Percentiles rank a stretch among this genome's conserved stretches.
These are phyloP conservation scores for Tilletia indica DNA, from an alignment of 1,284 basidiomycete species.

Conservation along the genomic window DNA sequence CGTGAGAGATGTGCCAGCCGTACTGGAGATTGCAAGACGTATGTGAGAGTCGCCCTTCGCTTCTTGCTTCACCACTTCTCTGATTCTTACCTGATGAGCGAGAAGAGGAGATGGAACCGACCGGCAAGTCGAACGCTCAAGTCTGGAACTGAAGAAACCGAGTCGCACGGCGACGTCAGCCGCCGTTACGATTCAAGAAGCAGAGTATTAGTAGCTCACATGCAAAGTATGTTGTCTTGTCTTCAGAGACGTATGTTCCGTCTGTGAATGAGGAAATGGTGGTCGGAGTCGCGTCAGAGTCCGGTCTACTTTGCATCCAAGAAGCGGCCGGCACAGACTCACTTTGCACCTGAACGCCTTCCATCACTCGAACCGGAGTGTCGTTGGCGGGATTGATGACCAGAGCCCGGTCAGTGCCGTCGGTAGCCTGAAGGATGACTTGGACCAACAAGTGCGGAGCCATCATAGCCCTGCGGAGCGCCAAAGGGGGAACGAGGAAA, in stretches of 20 bases:
- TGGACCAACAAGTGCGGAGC: constrained; percentile 10
- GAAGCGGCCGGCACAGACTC: neutral
- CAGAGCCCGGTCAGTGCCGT: neutral
- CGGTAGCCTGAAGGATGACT: neutral
- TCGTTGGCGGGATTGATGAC: constrained; percentile 15
- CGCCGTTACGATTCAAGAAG: neutral
- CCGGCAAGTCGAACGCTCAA: constrained; percentile 41
- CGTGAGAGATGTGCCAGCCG: constrained; percentile 27
- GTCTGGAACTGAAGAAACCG: constrained; percentile 26
- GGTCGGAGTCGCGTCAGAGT: neutral
- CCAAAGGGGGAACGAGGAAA: no score
- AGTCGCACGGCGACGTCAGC: neutral
- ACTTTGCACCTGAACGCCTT: constrained; percentile 12
- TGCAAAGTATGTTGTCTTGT: constrained; percentile 9
- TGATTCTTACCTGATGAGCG: constrained; percentile 28
- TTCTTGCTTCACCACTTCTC: no score
- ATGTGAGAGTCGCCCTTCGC: no score
- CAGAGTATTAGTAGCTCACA: neutral
- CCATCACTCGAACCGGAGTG: neutral
- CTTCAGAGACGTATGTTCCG: constrained; percentile 9
- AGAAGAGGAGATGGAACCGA: constrained; percentile 30
- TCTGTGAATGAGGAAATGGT: neutral
- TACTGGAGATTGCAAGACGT: no score
- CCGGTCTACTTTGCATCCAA: no score
- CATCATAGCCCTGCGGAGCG: neutral